Evolutionary conservation across 768 basidiomycete species (phyloP).

Genomic region (Amanita fuliginea): DNA sequence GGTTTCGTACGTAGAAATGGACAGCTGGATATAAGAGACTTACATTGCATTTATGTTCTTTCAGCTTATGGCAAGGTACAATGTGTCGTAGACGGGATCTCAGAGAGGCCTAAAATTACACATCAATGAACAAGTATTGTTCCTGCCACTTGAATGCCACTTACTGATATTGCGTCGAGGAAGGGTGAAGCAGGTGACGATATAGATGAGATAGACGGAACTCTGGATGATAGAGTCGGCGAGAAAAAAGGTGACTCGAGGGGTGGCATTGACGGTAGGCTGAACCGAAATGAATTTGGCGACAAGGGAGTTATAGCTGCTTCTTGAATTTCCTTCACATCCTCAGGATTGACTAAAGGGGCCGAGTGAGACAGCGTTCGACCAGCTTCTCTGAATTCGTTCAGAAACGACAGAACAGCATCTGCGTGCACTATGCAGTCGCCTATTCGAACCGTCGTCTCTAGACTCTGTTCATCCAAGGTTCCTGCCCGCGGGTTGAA

Average conservation of each 20-base stretch:
- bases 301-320: not conserved
- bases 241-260: constrained; percentile 14
- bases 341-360: constrained; percentile 7
- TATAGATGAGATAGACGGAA: constrained; percentile 9
- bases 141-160: constrained; percentile 9
- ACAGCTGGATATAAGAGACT: constrained; percentile 5
- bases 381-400: constrained; percentile 1
- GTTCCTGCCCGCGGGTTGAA: constrained; percentile 49
- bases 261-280: constrained; percentile 11
- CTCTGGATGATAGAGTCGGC: constrained; percentile 16
- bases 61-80: constrained; percentile 27
- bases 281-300: constrained; percentile 8
- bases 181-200: constrained; percentile 25
- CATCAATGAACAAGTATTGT: constrained; percentile 1
- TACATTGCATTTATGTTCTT: constrained; percentile 28
- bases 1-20: not conserved
- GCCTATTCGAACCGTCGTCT: constrained; percentile 32
- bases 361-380: constrained; percentile 6
- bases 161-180: constrained; percentile 32
- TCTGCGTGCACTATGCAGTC: constrained; percentile 18
- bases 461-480: constrained; percentile 43
- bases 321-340: constrained; percentile 10
- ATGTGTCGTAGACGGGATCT: constrained; percentile 27
- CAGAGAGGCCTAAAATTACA: constrained; percentile 30
- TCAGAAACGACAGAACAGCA: constrained; percentile 3